A percentile compares a stretch with the other conserved stretches of the same genome.
Evolutionary conservation across 2,329 filamentous ascomycete genomes (phyloP).

Genomic region (Alternaria ethzedia): DNA sequence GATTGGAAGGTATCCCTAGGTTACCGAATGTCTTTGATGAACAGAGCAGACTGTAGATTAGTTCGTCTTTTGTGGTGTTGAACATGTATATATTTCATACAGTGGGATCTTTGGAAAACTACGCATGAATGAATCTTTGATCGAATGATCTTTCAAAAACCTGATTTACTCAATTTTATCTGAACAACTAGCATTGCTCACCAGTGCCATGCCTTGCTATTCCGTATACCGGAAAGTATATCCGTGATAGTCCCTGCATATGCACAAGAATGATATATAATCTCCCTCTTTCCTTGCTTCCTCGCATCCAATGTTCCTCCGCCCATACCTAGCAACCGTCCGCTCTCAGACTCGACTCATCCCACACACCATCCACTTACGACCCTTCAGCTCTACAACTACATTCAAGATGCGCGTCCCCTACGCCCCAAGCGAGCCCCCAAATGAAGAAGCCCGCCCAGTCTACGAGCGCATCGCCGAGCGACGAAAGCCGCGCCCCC

Average conservation of each 20-base stretch:
- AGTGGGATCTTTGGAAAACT: conserved; percentile 7
- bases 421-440: conserved; percentile 59
- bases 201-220: not conserved
- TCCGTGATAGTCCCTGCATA: conserved; percentile 4
- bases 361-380: not conserved
- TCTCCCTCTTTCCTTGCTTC: not conserved
- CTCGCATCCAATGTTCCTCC: not conserved
- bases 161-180: not conserved
- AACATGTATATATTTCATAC: conserved; percentile 18
- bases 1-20: conserved; percentile 41
- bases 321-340: not conserved
- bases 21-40: conserved; percentile 38
- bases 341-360: not conserved
- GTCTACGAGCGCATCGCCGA: conserved; percentile 61
- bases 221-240: conserved; percentile 9
- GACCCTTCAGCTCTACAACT: conserved; percentile 11
- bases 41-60: conserved; percentile 30
- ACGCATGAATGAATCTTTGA: not conserved
- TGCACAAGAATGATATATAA: conserved; percentile 7
- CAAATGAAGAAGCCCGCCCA: conserved; percentile 54
- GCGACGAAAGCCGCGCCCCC: conserved; percentile 57
- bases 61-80: conserved; percentile 10
- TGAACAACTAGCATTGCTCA: not conserved
- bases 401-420: conserved; percentile 59
- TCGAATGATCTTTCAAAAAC: not conserved